Conservation (phyloP, 768 basidiomycete species). For the Trichaptum fuscoviolaceum region DNA sequence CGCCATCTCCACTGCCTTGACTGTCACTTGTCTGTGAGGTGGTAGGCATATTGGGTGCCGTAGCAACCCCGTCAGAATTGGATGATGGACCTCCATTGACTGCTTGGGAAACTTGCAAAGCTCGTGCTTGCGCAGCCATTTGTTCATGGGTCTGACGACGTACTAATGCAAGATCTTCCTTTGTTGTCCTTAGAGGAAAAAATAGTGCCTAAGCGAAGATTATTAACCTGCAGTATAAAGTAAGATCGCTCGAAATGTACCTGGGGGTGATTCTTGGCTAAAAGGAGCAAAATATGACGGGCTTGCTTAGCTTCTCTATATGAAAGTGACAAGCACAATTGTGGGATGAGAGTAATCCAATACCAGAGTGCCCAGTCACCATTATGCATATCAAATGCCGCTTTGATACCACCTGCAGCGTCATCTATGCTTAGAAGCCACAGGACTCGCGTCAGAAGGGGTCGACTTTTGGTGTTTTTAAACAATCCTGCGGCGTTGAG, state of each 20-base stretch:
- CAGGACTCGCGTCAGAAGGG: conserved; percentile 85
- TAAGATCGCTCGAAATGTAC: conserved; percentile 35
- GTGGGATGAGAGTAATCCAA: conserved; percentile 97
- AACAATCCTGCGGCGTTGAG: conserved; percentile 95
- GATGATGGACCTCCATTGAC: background rate
- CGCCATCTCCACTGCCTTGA: conserved; percentile 23
- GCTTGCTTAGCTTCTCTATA: conserved; percentile 93
- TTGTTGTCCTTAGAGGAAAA: conserved; percentile 85
- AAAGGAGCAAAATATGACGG: conserved; percentile 77
- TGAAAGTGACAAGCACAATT: conserved; percentile 83
- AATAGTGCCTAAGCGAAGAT: conserved; percentile 68
- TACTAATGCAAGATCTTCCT: conserved; percentile 57
- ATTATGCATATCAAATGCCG: conserved; percentile 90
- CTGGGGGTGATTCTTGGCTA: conserved; percentile 92
- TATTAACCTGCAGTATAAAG: background rate
- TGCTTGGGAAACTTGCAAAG: background rate
- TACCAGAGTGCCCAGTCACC: conserved; percentile 98
- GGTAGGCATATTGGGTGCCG: conserved; percentile 15
- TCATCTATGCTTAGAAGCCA: conserved; percentile 97
- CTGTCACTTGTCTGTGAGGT: conserved; percentile 11
- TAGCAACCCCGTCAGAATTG: conserved; percentile 17
- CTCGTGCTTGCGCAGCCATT: conserved; percentile 22
- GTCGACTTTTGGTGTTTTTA: conserved; percentile 89
- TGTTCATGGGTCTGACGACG: conserved; percentile 37
- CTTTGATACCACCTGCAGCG: conserved; percentile 56